These are phyloP conservation scores for Verticillium tricorpus DNA, from an alignment of 2,329 filamentous ascomycete species.

Conservation along the genomic window DNA sequence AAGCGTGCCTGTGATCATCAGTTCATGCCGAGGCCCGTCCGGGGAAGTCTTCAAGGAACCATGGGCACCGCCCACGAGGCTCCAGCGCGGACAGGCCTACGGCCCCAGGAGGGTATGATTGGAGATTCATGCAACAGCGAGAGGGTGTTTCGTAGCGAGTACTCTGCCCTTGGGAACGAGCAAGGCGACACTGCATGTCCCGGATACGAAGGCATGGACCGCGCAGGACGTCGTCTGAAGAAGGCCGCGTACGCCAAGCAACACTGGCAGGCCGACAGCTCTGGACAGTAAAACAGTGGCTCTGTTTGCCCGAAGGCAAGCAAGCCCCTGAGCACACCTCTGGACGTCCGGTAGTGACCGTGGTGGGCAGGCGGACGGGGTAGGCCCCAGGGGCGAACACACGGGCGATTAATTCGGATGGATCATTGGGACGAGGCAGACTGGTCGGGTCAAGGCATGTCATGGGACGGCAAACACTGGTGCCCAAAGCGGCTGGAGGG, in stretches of 20 bases:
- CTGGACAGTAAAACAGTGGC: not conserved
- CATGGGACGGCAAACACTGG: not conserved
- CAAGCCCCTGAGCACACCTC: not conserved
- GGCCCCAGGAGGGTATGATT: not conserved
- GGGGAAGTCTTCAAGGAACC: not conserved
- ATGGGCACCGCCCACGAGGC: not conserved
- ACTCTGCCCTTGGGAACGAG: not conserved
- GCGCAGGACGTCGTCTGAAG: not conserved
- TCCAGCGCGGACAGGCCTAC: not conserved
- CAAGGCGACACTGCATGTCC: not conserved
- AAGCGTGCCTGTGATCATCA: not conserved
- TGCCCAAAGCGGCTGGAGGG: not conserved
- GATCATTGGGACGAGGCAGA: not conserved
- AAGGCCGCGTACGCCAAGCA: not conserved
- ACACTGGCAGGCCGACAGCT: not conserved
- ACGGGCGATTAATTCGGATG: not conserved
- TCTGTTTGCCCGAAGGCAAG: not conserved
- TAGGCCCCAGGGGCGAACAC: not conserved
- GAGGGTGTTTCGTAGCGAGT: not conserved
- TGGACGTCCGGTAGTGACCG: not conserved
- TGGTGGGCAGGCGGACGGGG: not conserved
- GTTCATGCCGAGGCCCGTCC: not conserved
- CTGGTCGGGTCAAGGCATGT: not conserved
- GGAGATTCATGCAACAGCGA: not conserved
- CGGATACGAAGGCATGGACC: not conserved